These are phyloP conservation scores for Thielaviopsis musarum DNA, from an alignment of 2,329 filamentous ascomycete species.

Conservation along the genomic window DNA sequence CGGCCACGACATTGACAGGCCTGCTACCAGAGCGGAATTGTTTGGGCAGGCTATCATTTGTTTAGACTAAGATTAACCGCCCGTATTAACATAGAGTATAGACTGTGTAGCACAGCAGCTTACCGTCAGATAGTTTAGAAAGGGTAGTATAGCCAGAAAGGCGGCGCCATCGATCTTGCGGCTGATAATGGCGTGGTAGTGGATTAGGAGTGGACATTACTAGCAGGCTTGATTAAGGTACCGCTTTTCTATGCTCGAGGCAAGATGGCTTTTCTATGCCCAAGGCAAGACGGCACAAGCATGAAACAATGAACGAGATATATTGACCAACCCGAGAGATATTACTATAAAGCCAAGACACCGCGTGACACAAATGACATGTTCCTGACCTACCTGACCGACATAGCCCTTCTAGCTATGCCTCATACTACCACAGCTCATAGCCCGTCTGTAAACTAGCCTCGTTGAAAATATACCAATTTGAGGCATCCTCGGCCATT, in stretches of 20 bases:
- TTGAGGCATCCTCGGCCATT: slow-evolving; percentile 12
- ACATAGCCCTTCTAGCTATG: background rate
- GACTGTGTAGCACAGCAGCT: background rate
- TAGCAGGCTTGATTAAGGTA: no score
- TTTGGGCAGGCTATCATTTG: background rate
- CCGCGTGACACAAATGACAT: background rate
- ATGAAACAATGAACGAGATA: background rate
- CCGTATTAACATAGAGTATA: background rate
- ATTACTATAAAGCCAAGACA: background rate
- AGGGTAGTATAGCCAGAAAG: background rate
- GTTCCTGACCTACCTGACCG: background rate
- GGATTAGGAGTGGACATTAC: no score
- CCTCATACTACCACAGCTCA: slow-evolving; percentile 11
- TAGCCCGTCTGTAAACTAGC: slow-evolving; percentile 15
- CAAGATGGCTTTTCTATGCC: no score
- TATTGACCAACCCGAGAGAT: background rate
- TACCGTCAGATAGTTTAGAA: no score
- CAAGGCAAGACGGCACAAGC: no score
- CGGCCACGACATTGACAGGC: background rate
- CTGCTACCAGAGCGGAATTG: background rate
- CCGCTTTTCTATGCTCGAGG: no score
- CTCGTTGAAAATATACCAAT: slow-evolving; percentile 18
- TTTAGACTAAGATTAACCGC: background rate
- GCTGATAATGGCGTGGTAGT: background rate
- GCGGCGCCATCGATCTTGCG: background rate